phyloP scores from a whole-genome alignment of 1,284 basidiomycete species.

The Pseudomicrostroma phylloplanum region DNA sequence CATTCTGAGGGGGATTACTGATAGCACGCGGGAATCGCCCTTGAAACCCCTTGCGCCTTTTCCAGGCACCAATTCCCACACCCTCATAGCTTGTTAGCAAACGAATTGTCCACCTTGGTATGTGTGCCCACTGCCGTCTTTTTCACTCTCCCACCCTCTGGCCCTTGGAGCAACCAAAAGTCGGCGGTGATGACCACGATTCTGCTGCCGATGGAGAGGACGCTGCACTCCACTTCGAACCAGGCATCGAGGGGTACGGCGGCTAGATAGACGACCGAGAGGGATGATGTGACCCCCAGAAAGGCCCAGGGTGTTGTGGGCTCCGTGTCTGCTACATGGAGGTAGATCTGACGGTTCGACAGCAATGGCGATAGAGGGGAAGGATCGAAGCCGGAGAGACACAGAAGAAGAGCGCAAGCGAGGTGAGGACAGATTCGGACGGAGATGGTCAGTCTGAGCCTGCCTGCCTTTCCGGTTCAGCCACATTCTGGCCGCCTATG shows the following conservation, averaged over 20 bases:
- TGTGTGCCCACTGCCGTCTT: conserved; percentile 29
- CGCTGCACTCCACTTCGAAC: conserved; percentile 37
- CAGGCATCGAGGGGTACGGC: conserved; percentile 33
- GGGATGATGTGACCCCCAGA: conserved; percentile 43
- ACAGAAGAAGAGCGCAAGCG: conserved; percentile 2
- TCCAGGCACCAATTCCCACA: not conserved
- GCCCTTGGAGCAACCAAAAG: conserved; percentile 29
- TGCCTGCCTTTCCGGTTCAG: not conserved
- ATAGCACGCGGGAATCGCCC: too few species aligned
- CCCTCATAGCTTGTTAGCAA: not conserved
- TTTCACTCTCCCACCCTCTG: conserved; percentile 23
- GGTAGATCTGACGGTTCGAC: conserved; percentile 12
- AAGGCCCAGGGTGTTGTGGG: conserved; percentile 34
- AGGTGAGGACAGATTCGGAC: not conserved
- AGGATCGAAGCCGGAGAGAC: conserved; percentile 4
- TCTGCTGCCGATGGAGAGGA: conserved; percentile 28
- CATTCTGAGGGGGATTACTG: too few species aligned
- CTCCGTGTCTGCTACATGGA: conserved; percentile 28
- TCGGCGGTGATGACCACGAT: conserved; percentile 28
- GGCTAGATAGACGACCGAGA: conserved; percentile 39
- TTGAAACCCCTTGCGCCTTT: too few species aligned
- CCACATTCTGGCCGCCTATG: not conserved
- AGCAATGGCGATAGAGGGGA: not conserved
- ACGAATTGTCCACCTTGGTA: conserved; percentile 38
- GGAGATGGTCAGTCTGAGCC: not conserved